phyloP scores from a whole-genome alignment of 257 asterid genomes.

The Petunia axillaris region DNA sequence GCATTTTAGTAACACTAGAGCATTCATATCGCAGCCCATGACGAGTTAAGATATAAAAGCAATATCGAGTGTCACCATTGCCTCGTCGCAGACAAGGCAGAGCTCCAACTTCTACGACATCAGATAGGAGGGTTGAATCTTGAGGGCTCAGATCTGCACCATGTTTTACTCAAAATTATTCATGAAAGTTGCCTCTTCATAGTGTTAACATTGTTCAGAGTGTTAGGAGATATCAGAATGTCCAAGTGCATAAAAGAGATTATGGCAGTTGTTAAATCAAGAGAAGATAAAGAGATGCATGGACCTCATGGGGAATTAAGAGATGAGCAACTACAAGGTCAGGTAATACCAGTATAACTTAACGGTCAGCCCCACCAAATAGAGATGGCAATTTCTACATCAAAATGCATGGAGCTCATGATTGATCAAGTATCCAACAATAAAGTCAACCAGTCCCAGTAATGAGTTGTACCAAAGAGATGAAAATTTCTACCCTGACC shows the following conservation, averaged over 20 bases:
- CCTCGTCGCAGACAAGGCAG: conserved; percentile 69
- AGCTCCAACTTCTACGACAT: conserved; percentile 73
- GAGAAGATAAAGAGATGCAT: background rate
- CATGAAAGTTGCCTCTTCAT: background rate
- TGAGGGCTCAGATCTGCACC: conserved; percentile 88
- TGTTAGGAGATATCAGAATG: background rate
- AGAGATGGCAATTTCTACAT: background rate
- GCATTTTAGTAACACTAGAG: conserved; percentile 75
- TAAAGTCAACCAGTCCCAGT: background rate
- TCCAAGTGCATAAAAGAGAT: background rate
- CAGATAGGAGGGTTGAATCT: conserved; percentile 86
- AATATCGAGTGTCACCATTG: conserved; percentile 64
- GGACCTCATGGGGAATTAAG: background rate
- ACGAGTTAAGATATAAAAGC: conserved; percentile 77
- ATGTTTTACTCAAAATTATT: background rate
- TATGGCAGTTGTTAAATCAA: background rate
- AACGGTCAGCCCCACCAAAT: background rate
- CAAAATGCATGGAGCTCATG: background rate
- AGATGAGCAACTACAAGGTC: background rate
- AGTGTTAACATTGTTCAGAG: background rate
- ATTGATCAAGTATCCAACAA: background rate
- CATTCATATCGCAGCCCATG: conserved; percentile 94
- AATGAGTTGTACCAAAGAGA: background rate
- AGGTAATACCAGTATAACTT: background rate
- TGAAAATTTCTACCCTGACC: background rate